Base-by-base conservation (phyloP, 805 yeast genomes). In the Candida multigemmis region DNA sequence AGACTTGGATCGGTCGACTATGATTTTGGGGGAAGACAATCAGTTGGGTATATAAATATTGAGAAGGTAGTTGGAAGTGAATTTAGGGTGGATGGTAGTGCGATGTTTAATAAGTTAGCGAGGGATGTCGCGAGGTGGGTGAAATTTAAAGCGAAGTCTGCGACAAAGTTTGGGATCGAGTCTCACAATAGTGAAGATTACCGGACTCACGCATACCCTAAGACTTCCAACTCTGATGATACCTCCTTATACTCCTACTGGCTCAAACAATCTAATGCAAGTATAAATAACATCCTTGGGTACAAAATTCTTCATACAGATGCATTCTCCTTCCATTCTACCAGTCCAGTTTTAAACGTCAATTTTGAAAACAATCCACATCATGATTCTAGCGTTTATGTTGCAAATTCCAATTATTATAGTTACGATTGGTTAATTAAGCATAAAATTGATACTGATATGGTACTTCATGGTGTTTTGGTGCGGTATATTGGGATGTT, bases 11-110 rank as follows among this genome's bases (percentile, higher is more conserved):
- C 60, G n/a, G n/a, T n/a, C n/a, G n/a, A n/a, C n/a, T 1, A 41
- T 38, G 24, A 30, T 37, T 4, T 36, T 30, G 12, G 27, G 45
- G 3, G 44, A 47, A 14, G 58, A 50, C 23, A 12, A 18, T 9
- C n/a, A n/a, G 3, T 26, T 22, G 49, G 55, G 3, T 61, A 55
- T 35, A 55, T 61, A 21, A 53, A 61, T 31, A 46, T 61, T 19
- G 67, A 61, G 28, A 47, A 48, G 4, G 49, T 61, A 3, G 50
- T 51, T 6, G 68, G 68, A 0, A 45, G 53, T 23, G 46, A 48
- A 21, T 53, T 61, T 22, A 27, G 36, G 6, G 58, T 60, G 6
- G 59, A 51, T 23, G 33, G 57, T 5, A 54, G 46, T 31, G 61
- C 66, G 1, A 31, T 55, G n/a, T 48, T 60, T 29, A 50, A 54